Percentiles rank a stretch among this genome's conserved stretches.
phyloP scores from a whole-genome alignment of 306 rosid genomes.

The Argentina anserina region DNA sequence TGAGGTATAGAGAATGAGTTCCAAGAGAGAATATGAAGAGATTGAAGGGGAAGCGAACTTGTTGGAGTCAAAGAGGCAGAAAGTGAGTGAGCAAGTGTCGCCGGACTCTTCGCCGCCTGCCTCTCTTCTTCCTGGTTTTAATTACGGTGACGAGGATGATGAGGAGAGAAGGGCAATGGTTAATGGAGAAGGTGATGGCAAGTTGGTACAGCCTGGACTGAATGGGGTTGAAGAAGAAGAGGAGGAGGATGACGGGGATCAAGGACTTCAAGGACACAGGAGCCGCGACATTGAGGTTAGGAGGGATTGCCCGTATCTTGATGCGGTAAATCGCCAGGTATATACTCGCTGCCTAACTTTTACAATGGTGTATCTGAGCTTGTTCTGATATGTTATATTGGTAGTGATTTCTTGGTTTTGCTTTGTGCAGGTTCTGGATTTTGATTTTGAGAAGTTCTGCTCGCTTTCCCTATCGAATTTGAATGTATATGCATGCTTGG shows the following conservation, averaged over 20 bases:
- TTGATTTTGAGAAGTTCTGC: slow-evolving; percentile 94
- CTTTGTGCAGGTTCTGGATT: slow-evolving; percentile 81
- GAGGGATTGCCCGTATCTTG: slow-evolving; percentile 95
- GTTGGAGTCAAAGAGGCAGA: slow-evolving; percentile 32
- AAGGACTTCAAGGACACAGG: slow-evolving; percentile 42
- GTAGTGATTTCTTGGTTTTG: background rate
- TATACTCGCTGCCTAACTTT: slow-evolving; percentile 2
- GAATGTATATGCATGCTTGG: slow-evolving; percentile 93
- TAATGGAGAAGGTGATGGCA: slow-evolving; percentile 8
- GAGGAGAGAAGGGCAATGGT: slow-evolving; percentile 27
- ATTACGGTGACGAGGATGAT: slow-evolving; percentile 51
- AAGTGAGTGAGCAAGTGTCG: slow-evolving; percentile 3
- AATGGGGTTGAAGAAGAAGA: slow-evolving; percentile 45
- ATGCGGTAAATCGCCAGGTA: slow-evolving; percentile 98
- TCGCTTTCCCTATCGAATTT: slow-evolving; percentile 84
- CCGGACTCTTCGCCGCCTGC: slow-evolving; percentile 17
- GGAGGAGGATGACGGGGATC: slow-evolving; percentile 55
- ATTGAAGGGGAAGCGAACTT: slow-evolving; percentile 12
- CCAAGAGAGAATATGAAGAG: slow-evolving; percentile 30
- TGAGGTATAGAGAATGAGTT: slow-evolving; percentile 23
- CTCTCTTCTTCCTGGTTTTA: slow-evolving; percentile 46
- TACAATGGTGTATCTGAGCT: background rate
- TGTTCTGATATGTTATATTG: slow-evolving; percentile 4
- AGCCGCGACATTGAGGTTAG: slow-evolving; percentile 78
- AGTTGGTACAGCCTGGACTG: slow-evolving; percentile 5